phyloP scores from a whole-genome alignment of 441 rosid genomes.

The Manihot esculenta region DNA sequence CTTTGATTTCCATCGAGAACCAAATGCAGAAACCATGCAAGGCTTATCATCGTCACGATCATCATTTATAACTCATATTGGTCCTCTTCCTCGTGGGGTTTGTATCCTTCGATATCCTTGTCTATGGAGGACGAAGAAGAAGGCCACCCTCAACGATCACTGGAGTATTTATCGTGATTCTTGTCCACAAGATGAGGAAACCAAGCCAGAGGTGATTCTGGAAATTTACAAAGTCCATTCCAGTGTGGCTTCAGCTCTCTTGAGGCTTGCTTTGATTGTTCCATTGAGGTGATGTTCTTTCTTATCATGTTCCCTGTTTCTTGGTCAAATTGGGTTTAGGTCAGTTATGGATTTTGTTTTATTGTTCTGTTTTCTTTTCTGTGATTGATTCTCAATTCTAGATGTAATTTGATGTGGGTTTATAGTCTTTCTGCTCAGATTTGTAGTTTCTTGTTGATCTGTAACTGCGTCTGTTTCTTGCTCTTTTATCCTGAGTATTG shows the following conservation, averaged over 20 bases:
- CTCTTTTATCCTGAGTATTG: too few species aligned
- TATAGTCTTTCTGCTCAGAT: background rate
- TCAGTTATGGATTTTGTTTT: background rate
- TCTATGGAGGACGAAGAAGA: slow-evolving; percentile 19
- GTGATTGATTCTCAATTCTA: background rate
- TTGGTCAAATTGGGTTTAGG: background rate
- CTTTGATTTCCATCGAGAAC: slow-evolving; percentile 33
- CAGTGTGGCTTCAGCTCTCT: slow-evolving; percentile 66
- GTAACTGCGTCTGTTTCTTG: background rate
- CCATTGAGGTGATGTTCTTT: slow-evolving; percentile 55
- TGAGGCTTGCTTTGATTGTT: slow-evolving; percentile 86
- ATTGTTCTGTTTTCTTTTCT: background rate
- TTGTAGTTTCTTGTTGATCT: slow-evolving; percentile 1
- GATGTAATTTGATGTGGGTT: background rate
- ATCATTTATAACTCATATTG: too few species aligned
- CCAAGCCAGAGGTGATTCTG: slow-evolving; percentile 50
- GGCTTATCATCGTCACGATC: slow-evolving; percentile 3
- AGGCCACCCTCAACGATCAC: slow-evolving; percentile 25
- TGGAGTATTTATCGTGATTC: slow-evolving; percentile 62
- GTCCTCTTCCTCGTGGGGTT: slow-evolving; percentile 18
- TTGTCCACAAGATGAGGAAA: slow-evolving; percentile 70
- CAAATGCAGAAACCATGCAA: slow-evolving; percentile 26
- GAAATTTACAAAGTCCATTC: slow-evolving; percentile 42
- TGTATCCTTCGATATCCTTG: slow-evolving; percentile 26
- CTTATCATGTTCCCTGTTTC: background rate